Evolutionary conservation across 2,329 filamentous ascomycete species (phyloP), one percentile per base, ranked within the genome.

Genomic region (Endocalyx cinctus): DNA sequence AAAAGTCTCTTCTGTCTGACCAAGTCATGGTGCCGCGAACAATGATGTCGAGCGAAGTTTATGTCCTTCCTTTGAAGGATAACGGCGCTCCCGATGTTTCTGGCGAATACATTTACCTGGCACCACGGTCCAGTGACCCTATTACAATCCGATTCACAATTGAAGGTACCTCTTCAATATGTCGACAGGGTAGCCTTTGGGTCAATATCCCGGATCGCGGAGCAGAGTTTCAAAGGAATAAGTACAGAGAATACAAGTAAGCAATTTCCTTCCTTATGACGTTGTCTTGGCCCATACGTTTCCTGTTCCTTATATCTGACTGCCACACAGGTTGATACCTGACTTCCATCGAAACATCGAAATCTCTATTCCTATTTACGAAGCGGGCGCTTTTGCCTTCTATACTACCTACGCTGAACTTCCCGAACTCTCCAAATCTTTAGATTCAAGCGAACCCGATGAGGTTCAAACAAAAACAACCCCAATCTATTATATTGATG

Each of bases 121-220:
- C 88, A 1, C 81, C 92, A 13, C 66, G 66, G 45, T 82, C 84
- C 13, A 75, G 72, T 25, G 73, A 82, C n/a, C 84, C 84, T 26
- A 82, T 97, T 52, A 76, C 76, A 33, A 70, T 96, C 37, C 82
- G 90, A 39, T 95, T 98, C 62, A 79, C 87, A 48, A 90, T 96
- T 49, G 85, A 96, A 62, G 89, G 92, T 42, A 90, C 87, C 37
- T 95, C 90, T 57, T 95, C 90, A 42, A 92, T 98, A 69, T 96
- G 89, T 62, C 79, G 88, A 47, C 74, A 95, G 63, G 92, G 94
- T 39, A 96, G 86, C 56, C 72, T 98, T 43, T 98, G 92, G 90
- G 84, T 95, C 54, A 98, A 98, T 60, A 85, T 97, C 40, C 92
- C 92, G 6, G 76, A 82, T 41, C 71, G 81, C 50, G 88, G 82